Conservation (phyloP, 176 grass and related monocot species). For the Musa schizocarpa region DNA sequence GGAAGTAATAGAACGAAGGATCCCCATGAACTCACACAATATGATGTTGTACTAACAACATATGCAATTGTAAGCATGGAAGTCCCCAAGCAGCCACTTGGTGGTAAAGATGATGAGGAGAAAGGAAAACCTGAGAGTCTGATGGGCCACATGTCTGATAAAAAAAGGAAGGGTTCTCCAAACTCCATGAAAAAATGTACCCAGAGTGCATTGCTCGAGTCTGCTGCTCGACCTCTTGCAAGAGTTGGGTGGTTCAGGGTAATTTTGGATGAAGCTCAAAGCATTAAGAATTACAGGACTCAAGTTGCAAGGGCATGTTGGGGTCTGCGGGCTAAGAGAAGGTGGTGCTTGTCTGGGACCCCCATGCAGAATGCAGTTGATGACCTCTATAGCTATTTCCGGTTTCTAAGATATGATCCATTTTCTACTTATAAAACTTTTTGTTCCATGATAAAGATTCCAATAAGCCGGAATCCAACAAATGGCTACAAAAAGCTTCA, state of each 20-base stretch:
- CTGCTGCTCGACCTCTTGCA: constrained; percentile 63
- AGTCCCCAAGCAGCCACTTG: constrained; percentile 84
- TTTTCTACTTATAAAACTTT: constrained; percentile 70
- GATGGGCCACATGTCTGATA: constrained; percentile 32
- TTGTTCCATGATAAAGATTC: constrained; percentile 71
- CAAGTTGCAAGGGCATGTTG: constrained; percentile 94
- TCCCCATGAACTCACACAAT: constrained; percentile 71
- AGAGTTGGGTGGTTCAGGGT: constrained; percentile 95
- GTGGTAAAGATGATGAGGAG: constrained; percentile 77
- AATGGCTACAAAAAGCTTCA: constrained; percentile 93
- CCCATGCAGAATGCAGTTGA: constrained; percentile 99
- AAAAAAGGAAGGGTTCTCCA: constrained; percentile 48
- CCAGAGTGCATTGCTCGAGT: constrained; percentile 45
- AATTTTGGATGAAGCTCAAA: constrained; percentile 96
- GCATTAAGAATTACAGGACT: constrained; percentile 96
- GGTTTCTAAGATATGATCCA: constrained; percentile 90
- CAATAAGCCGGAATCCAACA: constrained; percentile 64
- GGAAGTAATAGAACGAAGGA: constrained; percentile 87
- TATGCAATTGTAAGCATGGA: constrained; percentile 99
- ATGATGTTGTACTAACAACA: constrained; percentile 97
- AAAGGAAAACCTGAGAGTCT: constrained; percentile 60
- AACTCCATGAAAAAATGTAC: constrained; percentile 29
- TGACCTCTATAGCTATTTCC: constrained; percentile 95
- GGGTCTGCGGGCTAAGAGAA: constrained; percentile 93
- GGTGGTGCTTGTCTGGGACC: constrained; percentile 99